Evolutionary conservation across 2,329 filamentous ascomycete genomes (phyloP), one percentile per base, ranked within the genome.

Genomic region (Aspergillus caelatus): DNA sequence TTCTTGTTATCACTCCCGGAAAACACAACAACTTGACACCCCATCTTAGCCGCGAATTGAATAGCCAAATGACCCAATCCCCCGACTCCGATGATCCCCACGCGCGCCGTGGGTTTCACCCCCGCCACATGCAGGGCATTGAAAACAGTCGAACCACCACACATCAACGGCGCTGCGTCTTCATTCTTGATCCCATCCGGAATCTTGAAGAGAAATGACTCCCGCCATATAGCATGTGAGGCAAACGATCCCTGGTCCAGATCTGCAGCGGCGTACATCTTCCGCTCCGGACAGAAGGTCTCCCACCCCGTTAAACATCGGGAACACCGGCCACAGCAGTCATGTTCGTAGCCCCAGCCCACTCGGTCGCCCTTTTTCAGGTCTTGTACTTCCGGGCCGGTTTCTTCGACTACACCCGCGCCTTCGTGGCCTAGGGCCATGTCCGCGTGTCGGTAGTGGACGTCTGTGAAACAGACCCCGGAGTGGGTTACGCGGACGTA

Each of bases 61-160:
- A 93, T 76, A 1, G 85, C 91, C 65, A 92, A 88, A 70, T 93
- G 89, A 0, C 90, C 90, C 0, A 92, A 78, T 0, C 90, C 90
- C 12, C 90, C 90, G 9, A 92, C 59, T 0, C 66, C 64, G n/a
- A 93, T 88, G 3, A 94, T 82, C 16, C 91, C 92, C 65, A 94
- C 84, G 1, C 70, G 68, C 12, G 70, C 61, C 0, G 68, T 72
- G 0, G 69, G 60, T n/a, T 66, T 69, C 34, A 75, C 70, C 0
- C 61, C 57, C 2, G 67, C 69, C 10, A 70, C 65, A n/a, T 68
- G 58, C 21, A 76, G 61, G 0, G 73, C 74, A 32, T 74, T 75
- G 61, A 66, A 75, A 3, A 78, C 75, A 1, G 77, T 79, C 14
- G 77, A 74, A 10, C 78, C 78, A 28, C 76, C 78, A 57, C 78